These are phyloP conservation scores for Linum trigynum DNA, from an alignment of 345 rosid genomes.

Conservation along the genomic window DNA sequence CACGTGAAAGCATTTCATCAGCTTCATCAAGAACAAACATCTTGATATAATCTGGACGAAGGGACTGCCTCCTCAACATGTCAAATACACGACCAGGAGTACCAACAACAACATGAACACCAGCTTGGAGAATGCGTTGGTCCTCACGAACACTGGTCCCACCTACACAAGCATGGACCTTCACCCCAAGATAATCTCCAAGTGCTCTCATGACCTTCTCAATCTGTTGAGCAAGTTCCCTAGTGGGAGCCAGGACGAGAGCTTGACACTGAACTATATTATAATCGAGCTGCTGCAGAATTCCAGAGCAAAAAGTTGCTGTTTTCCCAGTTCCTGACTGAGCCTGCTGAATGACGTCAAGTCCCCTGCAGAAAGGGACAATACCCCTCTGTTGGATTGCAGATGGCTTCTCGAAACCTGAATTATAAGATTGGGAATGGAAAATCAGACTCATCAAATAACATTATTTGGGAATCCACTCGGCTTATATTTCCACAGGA, in stretches of 20 bases:
- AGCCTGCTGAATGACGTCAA: too few relatives aligned
- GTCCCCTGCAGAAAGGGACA: constrained; percentile 30
- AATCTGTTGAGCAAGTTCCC: constrained; percentile 36
- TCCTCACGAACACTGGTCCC: too few relatives aligned
- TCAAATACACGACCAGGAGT: constrained; percentile 29
- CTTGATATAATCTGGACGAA: constrained; percentile 62
- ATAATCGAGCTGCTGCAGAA: constrained; percentile 78
- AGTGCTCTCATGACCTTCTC: constrained; percentile 96
- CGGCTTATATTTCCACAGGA: neutral
- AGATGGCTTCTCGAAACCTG: constrained; percentile 83
- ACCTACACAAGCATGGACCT: constrained; percentile 73
- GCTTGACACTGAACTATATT: constrained; percentile 67
- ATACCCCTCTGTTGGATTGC: constrained; percentile 96
- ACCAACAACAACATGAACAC: constrained; percentile 94
- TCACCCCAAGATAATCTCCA: constrained; percentile 85
- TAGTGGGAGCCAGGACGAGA: constrained; percentile 59
- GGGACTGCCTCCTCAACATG: constrained; percentile 83
- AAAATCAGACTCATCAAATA: neutral
- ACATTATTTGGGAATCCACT: neutral
- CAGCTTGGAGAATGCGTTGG: constrained; percentile 53
- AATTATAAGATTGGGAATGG: neutral
- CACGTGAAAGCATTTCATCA: constrained; percentile 22
- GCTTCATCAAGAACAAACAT: constrained; percentile 21
- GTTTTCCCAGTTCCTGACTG: constrained; percentile 29
- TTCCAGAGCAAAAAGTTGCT: constrained; percentile 90